These are phyloP conservation scores for Debaryomyces subglobosus DNA, from an alignment of 1,139 yeast species.

Conservation along the genomic window DNA sequence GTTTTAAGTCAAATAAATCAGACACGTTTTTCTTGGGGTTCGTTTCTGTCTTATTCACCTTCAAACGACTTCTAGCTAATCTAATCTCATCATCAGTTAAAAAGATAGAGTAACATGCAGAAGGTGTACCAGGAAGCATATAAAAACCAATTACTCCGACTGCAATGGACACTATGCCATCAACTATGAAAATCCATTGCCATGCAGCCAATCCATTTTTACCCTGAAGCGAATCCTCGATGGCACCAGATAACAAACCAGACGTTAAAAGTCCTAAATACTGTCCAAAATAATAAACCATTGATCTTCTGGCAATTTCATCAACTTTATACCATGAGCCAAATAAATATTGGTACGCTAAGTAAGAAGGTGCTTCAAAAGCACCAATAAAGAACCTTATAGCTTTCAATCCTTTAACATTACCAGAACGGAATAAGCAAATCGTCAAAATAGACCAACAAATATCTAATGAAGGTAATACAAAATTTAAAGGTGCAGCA, in stretches of 20 bases:
- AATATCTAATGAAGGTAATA: constrained; percentile 60
- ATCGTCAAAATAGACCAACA: constrained; percentile 71
- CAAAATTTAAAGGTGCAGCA: constrained; percentile 55
- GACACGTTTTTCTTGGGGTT: constrained; percentile 30
- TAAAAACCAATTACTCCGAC: constrained; percentile 66
- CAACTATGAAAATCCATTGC: constrained; percentile 77
- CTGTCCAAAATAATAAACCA: constrained; percentile 63
- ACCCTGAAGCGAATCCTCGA: constrained; percentile 51
- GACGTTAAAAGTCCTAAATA: constrained; percentile 63
- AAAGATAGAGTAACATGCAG: constrained; percentile 56
- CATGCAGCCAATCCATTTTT: constrained; percentile 58
- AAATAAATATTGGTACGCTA: constrained; percentile 61
- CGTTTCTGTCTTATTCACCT: constrained; percentile 40
- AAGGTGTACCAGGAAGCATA: constrained; percentile 71
- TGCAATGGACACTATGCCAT: constrained; percentile 60
- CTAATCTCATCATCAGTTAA: constrained; percentile 66
- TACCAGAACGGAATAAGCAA: constrained; percentile 50
- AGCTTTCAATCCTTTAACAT: constrained; percentile 54
- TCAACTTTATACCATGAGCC: constrained; percentile 60
- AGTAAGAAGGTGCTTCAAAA: constrained; percentile 62
- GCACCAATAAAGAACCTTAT: constrained; percentile 64
- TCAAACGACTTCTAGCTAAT: constrained; percentile 60
- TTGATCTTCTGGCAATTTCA: constrained; percentile 63
- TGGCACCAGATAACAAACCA: constrained; percentile 66
- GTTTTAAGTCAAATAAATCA: constrained; percentile 32